Evolutionary conservation across 139 green algal species (phyloP), one percentile per base, ranked within the genome.

Genomic region (Astrephomene gubernaculifera): DNA sequence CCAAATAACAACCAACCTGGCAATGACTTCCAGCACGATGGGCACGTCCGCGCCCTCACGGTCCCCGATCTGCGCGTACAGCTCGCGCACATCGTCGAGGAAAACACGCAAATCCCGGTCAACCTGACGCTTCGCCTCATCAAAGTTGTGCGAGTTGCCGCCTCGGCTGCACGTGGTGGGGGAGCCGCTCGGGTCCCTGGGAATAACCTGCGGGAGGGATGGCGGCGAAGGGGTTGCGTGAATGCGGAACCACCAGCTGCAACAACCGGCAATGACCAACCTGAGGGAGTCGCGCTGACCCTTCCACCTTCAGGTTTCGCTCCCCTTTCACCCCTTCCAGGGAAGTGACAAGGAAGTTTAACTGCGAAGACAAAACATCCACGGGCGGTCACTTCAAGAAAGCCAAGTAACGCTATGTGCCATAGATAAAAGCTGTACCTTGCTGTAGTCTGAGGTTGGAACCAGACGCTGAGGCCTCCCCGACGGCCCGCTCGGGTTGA

Each of bases 1-100:
- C 3, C 35, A 27, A 38, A 24, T 33, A 25, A 9, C 24, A 29
- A 33, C 33, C 38, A 24, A 71, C 68, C 81, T 86, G 14, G 81
- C 81, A 70, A 80, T 71, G 78, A 84, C 78, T 35, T 84, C 78
- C n/a, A 84, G 78, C 78, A 84, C 78, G 61, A 84, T 84, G 27
- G 79, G 79, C 65, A 86, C 79, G 69, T 86, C 79, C 5, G 79
- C 79, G 17, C 79, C 79, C 65, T 86, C 79, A 25, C 79, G 79
- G 33, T 68, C 36, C 45, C 65, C 69, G 79, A 86, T 86, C 45
- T 78, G 79, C 27, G 14, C 45, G 35, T 86, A 86, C 25, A 86
- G 35, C 29, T 76, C 79, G 45, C 65, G 79, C 35, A 78, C 79
- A 86, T 86, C 79, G 22, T 73, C 79, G n/a, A 76, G 45, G 49